These are phyloP conservation scores for Lodderomyces margitis DNA, from an alignment of 1,139 yeast species.

Conservation along the genomic window DNA sequence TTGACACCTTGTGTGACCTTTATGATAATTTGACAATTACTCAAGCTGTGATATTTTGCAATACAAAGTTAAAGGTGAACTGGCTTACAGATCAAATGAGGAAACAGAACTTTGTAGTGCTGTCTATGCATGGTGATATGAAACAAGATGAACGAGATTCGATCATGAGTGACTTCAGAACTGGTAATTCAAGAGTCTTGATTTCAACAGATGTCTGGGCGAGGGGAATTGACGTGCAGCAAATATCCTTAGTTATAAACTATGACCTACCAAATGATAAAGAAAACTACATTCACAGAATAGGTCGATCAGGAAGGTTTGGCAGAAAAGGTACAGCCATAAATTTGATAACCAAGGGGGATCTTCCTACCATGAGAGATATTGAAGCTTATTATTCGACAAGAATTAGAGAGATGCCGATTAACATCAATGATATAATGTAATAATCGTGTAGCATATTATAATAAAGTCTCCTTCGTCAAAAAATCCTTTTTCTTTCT, in stretches of 20 bases:
- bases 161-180: conserved; percentile 83
- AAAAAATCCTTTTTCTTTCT: not conserved
- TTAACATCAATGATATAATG: conserved; percentile 55
- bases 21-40: conserved; percentile 94
- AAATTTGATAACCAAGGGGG: conserved; percentile 77
- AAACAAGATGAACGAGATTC: conserved; percentile 87
- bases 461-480: too few relatives aligned
- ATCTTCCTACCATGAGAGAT: conserved; percentile 56
- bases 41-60: conserved; percentile 95
- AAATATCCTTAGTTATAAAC: conserved; percentile 90
- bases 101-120: conserved; percentile 82
- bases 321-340: conserved; percentile 96
- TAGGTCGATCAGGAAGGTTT: conserved; percentile 93
- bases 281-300: conserved; percentile 90
- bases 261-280: conserved; percentile 84
- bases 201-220: conserved; percentile 98
- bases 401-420: conserved; percentile 86
- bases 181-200: conserved; percentile 76
- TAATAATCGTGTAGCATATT: too few relatives aligned
- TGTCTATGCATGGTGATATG: conserved; percentile 97
- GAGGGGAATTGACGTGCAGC: conserved; percentile 96
- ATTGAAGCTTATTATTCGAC: conserved; percentile 77
- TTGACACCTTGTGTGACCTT: conserved; percentile 88
- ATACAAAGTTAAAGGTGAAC: conserved; percentile 87
- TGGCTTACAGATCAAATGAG: conserved; percentile 82